A percentile compares a stretch with the other conserved stretches of the same genome.
These are phyloP conservation scores for Kluyveromyces lactis DNA, from an alignment of 805 yeast species.

Conservation along the genomic window DNA sequence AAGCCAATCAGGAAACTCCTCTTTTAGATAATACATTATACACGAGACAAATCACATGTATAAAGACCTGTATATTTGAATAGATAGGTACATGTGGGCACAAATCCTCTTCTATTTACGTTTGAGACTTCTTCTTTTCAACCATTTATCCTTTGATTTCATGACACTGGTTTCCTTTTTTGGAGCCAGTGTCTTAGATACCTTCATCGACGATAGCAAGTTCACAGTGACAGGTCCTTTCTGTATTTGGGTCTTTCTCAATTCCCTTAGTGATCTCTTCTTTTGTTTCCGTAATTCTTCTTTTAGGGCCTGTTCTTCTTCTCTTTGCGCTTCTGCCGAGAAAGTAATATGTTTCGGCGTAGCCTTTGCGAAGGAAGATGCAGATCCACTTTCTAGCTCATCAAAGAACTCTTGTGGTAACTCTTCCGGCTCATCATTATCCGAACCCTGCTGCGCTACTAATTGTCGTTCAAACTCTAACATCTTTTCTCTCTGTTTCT, in stretches of 20 bases:
- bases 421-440: slow-evolving; percentile 24
- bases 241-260: slow-evolving; percentile 24
- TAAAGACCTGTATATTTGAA: too few species aligned
- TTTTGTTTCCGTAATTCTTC: slow-evolving; percentile 18
- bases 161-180: slow-evolving; percentile 19
- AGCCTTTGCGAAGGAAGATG: slow-evolving; percentile 6
- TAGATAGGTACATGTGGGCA: background rate
- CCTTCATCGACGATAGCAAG: slow-evolving; percentile 18
- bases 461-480: slow-evolving; percentile 4
- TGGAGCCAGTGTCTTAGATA: slow-evolving; percentile 22
- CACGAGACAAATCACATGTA: too few species aligned
- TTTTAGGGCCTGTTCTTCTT: slow-evolving; percentile 12
- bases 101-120: slow-evolving; percentile 14
- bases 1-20: too few species aligned
- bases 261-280: slow-evolving; percentile 27
- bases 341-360: slow-evolving; percentile 31
- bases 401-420: slow-evolving; percentile 35
- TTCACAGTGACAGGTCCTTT: slow-evolving; percentile 38
- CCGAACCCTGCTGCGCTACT: slow-evolving; percentile 5
- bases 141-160: slow-evolving; percentile 27
- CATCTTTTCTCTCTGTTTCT: slow-evolving; percentile 4
- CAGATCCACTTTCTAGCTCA: slow-evolving; percentile 16
- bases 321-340: slow-evolving; percentile 16
- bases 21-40: too few species aligned
- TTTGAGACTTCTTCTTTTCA: slow-evolving; percentile 24